A percentile compares a stretch with the other conserved stretches of the same genome.
Conservation (phyloP, 371 early-diverging fungal species). For the Rhizomucor pusillus region DNA sequence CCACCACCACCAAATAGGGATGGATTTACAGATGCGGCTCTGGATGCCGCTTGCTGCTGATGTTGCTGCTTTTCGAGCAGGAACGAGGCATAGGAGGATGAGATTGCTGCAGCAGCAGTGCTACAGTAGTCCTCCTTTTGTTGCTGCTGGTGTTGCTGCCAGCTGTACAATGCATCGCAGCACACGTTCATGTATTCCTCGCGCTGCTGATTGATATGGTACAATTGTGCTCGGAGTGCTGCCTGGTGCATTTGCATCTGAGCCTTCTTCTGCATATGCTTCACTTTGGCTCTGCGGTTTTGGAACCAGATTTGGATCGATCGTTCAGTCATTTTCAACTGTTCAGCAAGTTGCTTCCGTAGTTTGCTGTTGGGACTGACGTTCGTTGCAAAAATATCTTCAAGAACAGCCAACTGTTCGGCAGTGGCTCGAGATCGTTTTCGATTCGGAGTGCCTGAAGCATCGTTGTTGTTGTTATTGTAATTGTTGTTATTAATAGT, state of each 20-base stretch:
- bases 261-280: slow-evolving; percentile 65
- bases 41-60: slow-evolving; percentile 7
- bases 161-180: too few species aligned
- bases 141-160: too few species aligned
- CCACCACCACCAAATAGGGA: background rate
- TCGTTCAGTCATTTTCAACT: slow-evolving; percentile 88
- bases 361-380: slow-evolving; percentile 75
- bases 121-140: slow-evolving; percentile 6
- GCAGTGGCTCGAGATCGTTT: slow-evolving; percentile 76
- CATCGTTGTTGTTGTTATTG: slow-evolving; percentile 6
- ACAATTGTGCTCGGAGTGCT: slow-evolving; percentile 30
- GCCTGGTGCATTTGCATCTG: slow-evolving; percentile 47
- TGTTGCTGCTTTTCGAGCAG: slow-evolving; percentile 36
- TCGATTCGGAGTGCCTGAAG: too few species aligned
- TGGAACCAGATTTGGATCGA: slow-evolving; percentile 99
- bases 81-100: slow-evolving; percentile 15
- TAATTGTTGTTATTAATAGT: slow-evolving; percentile 2
- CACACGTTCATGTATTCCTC: too few species aligned
- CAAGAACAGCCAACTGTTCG: slow-evolving; percentile 75
- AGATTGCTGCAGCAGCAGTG: slow-evolving; percentile 11
- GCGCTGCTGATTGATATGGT: slow-evolving; percentile 22
- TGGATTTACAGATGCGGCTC: slow-evolving; percentile 7
- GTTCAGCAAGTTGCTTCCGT: slow-evolving; percentile 81
- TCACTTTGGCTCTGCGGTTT: slow-evolving; percentile 94
- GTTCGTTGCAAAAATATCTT: slow-evolving; percentile 72